Conservation (phyloP, 352 stramenopile genomes). For the Globisporangium nunn region DNA sequence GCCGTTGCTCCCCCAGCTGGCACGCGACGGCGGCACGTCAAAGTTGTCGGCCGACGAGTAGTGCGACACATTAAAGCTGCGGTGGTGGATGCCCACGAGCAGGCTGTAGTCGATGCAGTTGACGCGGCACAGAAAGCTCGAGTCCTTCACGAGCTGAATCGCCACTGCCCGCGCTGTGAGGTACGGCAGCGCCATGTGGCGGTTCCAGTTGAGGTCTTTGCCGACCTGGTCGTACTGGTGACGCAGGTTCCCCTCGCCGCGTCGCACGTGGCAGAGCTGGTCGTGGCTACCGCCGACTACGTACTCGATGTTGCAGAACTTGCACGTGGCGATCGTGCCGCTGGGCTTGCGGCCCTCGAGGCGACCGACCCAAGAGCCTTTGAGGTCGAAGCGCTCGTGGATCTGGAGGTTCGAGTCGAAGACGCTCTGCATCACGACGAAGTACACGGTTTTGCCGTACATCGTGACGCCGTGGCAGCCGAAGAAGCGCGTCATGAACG, state of each 20-base stretch:
- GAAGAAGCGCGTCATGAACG: slow-evolving; percentile 78
- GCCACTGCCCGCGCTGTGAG: slow-evolving; percentile 49
- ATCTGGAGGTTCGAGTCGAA: slow-evolving; percentile 76
- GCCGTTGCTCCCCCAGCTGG: slow-evolving; percentile 14
- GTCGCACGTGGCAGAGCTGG: slow-evolving; percentile 54
- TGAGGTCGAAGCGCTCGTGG: slow-evolving; percentile 77
- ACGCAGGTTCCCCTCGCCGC: slow-evolving; percentile 53
- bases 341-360: slow-evolving; percentile 66
- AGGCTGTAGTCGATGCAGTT: slow-evolving; percentile 96
- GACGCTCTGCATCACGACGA: slow-evolving; percentile 82
- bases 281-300: slow-evolving; percentile 60
- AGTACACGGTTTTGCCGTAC: slow-evolving; percentile 82
- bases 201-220: slow-evolving; percentile 83
- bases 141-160: slow-evolving; percentile 79
- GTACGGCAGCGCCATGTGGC: slow-evolving; percentile 61
- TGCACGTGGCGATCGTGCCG: slow-evolving; percentile 62
- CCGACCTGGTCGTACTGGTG: slow-evolving; percentile 79
- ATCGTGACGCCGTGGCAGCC: slow-evolving; percentile 78
- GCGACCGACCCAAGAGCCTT: slow-evolving; percentile 80
- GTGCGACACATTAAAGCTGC: slow-evolving; percentile 77
- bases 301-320: slow-evolving; percentile 67
- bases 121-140: slow-evolving; percentile 85
- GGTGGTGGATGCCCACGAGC: slow-evolving; percentile 90
- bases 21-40: slow-evolving; percentile 21
- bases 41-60: slow-evolving; percentile 51